These are phyloP conservation scores for Batkoa obscura DNA, from an alignment of 371 early-diverging fungal species.

Conservation along the genomic window DNA sequence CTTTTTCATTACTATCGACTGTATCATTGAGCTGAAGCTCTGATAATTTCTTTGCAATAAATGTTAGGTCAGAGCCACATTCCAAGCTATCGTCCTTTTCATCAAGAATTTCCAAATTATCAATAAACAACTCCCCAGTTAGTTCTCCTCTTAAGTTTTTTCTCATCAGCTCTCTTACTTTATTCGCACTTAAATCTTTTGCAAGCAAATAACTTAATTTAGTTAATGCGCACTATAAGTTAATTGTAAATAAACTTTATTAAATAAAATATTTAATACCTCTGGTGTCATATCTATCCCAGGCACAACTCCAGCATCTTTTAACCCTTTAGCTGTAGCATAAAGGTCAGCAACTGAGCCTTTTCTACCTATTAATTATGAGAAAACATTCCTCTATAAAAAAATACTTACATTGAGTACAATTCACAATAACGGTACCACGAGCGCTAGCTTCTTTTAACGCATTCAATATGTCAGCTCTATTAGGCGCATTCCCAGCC, in stretches of 20 bases:
- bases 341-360: conserved; percentile 83
- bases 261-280: conserved; percentile 11
- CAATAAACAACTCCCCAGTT: conserved; percentile 18
- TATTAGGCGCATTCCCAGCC: conserved; percentile 87
- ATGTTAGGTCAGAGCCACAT: too few relatives aligned
- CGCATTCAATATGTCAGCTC: conserved; percentile 58
- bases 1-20: too few relatives aligned
- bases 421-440: conserved; percentile 91
- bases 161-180: conserved; percentile 59
- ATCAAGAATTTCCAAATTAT: conserved; percentile 13
- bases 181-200: conserved; percentile 25
- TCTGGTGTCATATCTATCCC: conserved; percentile 97
- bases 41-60: too few relatives aligned
- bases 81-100: conserved; percentile 35
- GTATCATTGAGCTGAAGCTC: conserved; percentile 28
- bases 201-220: conserved; percentile 86
- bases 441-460: conserved; percentile 74
- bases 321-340: conserved; percentile 73
- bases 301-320: conserved; percentile 69
- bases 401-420: conserved; percentile 52
- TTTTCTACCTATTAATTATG: conserved; percentile 24
- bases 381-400: not conserved
- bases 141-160: conserved; percentile 81
- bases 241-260: not conserved
- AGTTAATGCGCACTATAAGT: conserved; percentile 62